Conservation (phyloP, 305 asterid genomes). For the Solanum hybrid region DNA sequence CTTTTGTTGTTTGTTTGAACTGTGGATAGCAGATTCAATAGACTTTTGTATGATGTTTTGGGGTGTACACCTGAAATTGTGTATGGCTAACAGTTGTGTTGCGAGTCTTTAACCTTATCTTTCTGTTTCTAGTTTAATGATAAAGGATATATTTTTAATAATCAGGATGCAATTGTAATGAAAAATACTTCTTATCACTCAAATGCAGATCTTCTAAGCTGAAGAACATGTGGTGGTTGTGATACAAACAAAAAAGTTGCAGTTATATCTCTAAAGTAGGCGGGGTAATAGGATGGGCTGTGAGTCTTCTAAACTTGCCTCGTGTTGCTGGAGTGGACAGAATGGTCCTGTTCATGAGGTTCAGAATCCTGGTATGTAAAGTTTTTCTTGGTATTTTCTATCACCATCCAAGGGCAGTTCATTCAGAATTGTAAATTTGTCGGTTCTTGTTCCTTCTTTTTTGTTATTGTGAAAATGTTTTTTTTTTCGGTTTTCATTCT, state of each 20-base stretch:
- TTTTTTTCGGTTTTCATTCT: constrained; percentile 7
- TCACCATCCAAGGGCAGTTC: background rate
- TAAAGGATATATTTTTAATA: background rate
- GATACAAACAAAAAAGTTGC: constrained; percentile 8
- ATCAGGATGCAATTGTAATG: constrained; percentile 9
- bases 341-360: constrained; percentile 44
- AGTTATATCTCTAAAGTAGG: constrained; percentile 15
- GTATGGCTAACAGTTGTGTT: background rate
- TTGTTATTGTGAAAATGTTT: background rate
- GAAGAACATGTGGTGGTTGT: constrained; percentile 15
- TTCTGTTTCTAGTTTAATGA: background rate
- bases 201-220: constrained; percentile 24
- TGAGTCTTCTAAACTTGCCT: constrained; percentile 44
- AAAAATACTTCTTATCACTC: constrained; percentile 14
- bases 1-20: background rate
- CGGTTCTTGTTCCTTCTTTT: constrained; percentile 1
- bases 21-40: background rate
- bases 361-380: constrained; percentile 38
- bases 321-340: constrained; percentile 46
- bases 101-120: background rate
- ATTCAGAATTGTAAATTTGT: background rate
- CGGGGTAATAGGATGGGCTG: constrained; percentile 56
- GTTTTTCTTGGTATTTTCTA: background rate
- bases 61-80: constrained; percentile 6
- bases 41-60: background rate